Evolutionary conservation across 2,329 filamentous ascomycete species (phyloP).

Genomic region (Monilinia laxa): DNA sequence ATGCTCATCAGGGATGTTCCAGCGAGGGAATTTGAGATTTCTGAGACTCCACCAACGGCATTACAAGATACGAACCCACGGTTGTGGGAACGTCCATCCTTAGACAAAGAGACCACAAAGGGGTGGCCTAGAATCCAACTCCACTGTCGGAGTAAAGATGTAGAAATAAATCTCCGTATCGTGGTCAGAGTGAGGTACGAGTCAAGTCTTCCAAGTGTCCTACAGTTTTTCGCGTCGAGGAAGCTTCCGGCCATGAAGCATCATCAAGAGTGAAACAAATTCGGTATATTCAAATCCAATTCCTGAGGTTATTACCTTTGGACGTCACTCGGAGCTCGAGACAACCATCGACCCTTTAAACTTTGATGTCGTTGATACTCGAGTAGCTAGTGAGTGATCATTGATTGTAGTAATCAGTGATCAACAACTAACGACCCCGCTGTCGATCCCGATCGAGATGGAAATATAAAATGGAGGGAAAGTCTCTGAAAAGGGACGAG

Average conservation of each 20-base stretch:
- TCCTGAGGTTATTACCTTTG: not conserved
- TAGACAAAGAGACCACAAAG: not conserved
- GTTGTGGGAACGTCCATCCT: not conserved
- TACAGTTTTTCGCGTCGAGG: not conserved
- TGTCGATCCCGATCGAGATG: not conserved
- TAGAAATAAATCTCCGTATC: not conserved
- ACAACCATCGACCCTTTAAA: too few relatives aligned
- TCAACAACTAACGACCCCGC: not conserved
- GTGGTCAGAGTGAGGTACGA: not conserved
- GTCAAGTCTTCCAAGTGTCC: not conserved
- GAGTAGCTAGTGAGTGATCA: not conserved
- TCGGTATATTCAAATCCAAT: not conserved
- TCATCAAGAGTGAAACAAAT: too few relatives aligned
- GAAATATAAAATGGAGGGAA: not conserved
- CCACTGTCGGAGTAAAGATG: too few relatives aligned
- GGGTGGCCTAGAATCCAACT: too few relatives aligned
- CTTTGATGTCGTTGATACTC: not conserved
- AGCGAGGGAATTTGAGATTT: not conserved
- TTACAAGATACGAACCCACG: not conserved
- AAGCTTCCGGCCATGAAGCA: too few relatives aligned
- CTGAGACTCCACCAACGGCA: not conserved
- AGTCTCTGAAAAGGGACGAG: not conserved
- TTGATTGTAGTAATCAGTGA: not conserved
- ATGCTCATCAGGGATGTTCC: slow-evolving; percentile 7
- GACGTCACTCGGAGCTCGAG: too few relatives aligned